These are phyloP conservation scores for Primulina eburnea DNA, from an alignment of 257 asterid species.

Conservation along the genomic window DNA sequence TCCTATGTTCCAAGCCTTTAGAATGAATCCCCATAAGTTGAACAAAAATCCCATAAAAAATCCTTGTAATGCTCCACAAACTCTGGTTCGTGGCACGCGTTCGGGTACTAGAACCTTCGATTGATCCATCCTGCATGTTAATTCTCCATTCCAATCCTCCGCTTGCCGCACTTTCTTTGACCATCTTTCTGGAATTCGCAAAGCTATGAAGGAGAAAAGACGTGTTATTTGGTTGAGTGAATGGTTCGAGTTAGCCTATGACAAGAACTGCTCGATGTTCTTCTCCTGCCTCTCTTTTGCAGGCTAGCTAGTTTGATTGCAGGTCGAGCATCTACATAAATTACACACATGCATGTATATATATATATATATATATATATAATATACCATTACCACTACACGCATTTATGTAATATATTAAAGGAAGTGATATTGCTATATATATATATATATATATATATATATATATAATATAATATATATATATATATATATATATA, in stretches of 20 bases:
- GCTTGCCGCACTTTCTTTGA: conserved; percentile 28
- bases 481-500: too few relatives aligned
- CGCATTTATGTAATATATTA: too few relatives aligned
- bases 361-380: not conserved
- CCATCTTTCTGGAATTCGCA: conserved; percentile 24
- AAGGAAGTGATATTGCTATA: too few relatives aligned
- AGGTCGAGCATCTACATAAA: conserved; percentile 24
- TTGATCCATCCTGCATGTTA: conserved; percentile 45
- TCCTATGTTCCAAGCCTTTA: conserved; percentile 59
- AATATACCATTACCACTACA: conserved; percentile 17
- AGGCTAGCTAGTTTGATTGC: conserved; percentile 24
- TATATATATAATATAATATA: too few relatives aligned
- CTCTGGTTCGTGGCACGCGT: conserved; percentile 13
- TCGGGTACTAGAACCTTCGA: conserved; percentile 40
- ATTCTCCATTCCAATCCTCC: conserved; percentile 65
- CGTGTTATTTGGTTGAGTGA: not conserved
- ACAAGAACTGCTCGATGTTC: not conserved
- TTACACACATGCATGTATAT: conserved; percentile 21
- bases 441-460: too few relatives aligned
- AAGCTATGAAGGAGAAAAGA: not conserved
- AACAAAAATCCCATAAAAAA: conserved; percentile 22
- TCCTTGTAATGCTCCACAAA: conserved; percentile 23
- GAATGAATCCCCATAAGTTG: conserved; percentile 38
- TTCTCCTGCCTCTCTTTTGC: conserved; percentile 9
- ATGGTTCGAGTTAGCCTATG: not conserved